phyloP scores from a whole-genome alignment of 1,284 basidiomycete species.

The Phellopilus nigrolimitatus region DNA sequence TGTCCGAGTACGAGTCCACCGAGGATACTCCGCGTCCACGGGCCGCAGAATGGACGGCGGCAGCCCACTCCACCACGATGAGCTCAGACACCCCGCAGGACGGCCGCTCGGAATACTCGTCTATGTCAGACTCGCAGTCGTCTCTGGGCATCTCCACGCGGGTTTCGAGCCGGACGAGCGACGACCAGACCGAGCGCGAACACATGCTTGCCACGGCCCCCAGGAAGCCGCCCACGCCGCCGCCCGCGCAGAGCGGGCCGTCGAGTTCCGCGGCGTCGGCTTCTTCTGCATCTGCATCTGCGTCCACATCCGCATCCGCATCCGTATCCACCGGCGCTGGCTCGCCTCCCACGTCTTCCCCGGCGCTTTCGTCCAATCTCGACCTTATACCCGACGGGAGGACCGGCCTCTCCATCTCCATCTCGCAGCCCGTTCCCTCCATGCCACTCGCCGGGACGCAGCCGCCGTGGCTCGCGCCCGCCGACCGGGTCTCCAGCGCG shows the following conservation, averaged over 20 bases:
- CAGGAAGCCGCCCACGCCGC: constrained; percentile 10
- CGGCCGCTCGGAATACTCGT: not conserved
- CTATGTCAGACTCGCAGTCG: constrained; percentile 6
- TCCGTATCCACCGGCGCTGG: not conserved
- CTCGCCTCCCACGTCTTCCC: constrained; percentile 3
- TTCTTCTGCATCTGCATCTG: constrained; percentile 1
- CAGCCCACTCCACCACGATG: not conserved
- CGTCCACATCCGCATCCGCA: not conserved
- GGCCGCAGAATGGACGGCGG: not conserved
- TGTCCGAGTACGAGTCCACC: constrained; percentile 14
- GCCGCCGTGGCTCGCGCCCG: constrained; percentile 2
- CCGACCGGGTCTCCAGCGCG: not conserved
- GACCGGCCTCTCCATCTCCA: not conserved
- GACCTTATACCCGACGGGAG: not conserved
- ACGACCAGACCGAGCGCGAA: not conserved
- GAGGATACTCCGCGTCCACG: constrained; percentile 14
- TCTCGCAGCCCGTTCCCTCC: constrained; percentile 15
- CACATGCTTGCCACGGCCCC: not conserved
- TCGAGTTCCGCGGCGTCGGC: not conserved
- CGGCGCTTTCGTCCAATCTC: not conserved
- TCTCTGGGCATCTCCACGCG: constrained; percentile 3
- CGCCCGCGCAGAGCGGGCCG: constrained; percentile 5
- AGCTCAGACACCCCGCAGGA: not conserved
- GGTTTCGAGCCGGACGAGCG: not conserved
- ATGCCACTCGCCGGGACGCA: not conserved